These are phyloP conservation scores for Platanthera guangdongensis DNA, from an alignment of 106 monocot genomes.

Conservation along the genomic window DNA sequence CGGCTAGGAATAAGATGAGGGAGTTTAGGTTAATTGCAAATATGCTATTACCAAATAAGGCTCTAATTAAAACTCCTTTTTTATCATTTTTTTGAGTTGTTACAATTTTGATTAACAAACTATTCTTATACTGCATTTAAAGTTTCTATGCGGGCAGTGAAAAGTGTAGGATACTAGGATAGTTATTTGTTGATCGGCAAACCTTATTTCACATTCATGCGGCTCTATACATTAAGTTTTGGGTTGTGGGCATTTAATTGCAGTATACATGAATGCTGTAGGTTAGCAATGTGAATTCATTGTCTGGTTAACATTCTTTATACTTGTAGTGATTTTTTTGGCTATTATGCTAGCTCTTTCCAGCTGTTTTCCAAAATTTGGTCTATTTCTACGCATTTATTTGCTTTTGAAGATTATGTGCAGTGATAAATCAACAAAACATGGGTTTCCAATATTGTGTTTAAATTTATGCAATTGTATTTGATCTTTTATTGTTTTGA, in stretches of 20 bases:
- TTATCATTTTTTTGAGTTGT: too few relatives aligned
- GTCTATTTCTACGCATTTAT: not conserved
- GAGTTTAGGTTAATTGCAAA: too few relatives aligned
- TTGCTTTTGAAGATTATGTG: not conserved
- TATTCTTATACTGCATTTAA: not conserved
- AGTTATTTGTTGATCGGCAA: not conserved
- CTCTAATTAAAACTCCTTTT: too few relatives aligned
- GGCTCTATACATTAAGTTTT: not conserved
- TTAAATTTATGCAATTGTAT: not conserved
- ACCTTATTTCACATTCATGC: not conserved
- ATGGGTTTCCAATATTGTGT: slow-evolving; percentile 24
- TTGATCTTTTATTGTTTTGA: too few relatives aligned
- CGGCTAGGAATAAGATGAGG: too few relatives aligned
- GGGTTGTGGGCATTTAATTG: not conserved
- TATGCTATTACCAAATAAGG: too few relatives aligned
- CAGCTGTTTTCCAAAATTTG: not conserved
- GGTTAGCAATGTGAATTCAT: not conserved
- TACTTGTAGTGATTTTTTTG: not conserved
- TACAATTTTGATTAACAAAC: not conserved
- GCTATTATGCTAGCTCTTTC: not conserved
- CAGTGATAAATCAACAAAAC: not conserved
- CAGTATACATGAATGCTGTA: not conserved
- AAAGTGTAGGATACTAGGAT: not conserved
- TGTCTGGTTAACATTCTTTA: not conserved
- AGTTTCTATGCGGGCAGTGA: not conserved